Percentiles rank a stretch among this genome's conserved stretches.
These are phyloP conservation scores for Candida chauliodis DNA, from an alignment of 805 yeast genomes.

Conservation along the genomic window DNA sequence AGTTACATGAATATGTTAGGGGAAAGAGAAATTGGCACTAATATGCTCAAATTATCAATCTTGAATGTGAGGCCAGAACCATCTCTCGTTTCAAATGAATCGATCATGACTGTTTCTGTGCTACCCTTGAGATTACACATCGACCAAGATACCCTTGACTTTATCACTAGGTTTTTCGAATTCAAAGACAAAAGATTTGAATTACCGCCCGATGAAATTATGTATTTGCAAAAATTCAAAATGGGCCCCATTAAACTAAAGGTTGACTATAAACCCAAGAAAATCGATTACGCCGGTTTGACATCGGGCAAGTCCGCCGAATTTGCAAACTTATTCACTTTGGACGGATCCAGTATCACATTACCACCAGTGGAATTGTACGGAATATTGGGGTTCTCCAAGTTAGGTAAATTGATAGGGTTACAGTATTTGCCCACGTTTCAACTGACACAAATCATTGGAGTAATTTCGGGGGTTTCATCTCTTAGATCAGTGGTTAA, in stretches of 20 bases:
- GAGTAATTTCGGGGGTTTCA: conserved; percentile 78
- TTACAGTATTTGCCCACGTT: conserved; percentile 89
- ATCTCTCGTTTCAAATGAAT: conserved; percentile 64
- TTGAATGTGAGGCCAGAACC: conserved; percentile 64
- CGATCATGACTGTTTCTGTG: conserved; percentile 48
- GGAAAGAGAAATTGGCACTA: conserved; percentile 64
- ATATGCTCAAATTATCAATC: conserved; percentile 54
- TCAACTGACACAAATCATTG: conserved; percentile 72
- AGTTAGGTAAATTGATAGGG: conserved; percentile 52
- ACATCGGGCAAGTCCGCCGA: conserved; percentile 85
- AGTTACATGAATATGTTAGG: conserved; percentile 68
- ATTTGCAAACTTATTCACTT: conserved; percentile 79
- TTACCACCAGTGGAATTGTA: conserved; percentile 60
- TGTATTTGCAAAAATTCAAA: conserved; percentile 66
- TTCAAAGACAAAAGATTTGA: conserved; percentile 72
- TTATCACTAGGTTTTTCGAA: conserved; percentile 72
- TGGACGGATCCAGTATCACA: conserved; percentile 78
- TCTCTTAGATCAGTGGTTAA: conserved; percentile 76
- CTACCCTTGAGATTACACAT: conserved; percentile 80
- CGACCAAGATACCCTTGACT: conserved; percentile 92
- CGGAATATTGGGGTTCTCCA: conserved; percentile 75
- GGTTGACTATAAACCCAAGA: conserved; percentile 90
- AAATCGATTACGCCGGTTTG: conserved; percentile 78
- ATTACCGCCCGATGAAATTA: conserved; percentile 60
- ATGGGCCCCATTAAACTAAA: conserved; percentile 58